Percentiles rank a stretch among this genome's conserved stretches.
Conservation (phyloP, 306 rosid genomes). For the Oxytropis ochrocephala region DNA sequence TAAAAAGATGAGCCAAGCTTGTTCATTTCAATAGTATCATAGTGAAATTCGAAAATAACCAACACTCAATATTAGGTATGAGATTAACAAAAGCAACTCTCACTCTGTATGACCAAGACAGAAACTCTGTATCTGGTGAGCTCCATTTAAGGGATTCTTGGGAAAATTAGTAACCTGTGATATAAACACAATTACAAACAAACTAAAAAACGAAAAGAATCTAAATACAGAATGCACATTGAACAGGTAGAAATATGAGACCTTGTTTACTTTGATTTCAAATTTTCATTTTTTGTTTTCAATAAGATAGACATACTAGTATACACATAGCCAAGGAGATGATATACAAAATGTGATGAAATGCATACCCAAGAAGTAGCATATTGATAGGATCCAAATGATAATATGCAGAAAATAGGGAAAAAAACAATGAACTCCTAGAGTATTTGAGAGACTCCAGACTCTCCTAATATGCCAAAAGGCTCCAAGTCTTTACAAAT, state of each 20-base stretch:
- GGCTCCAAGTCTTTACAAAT: too few species aligned
- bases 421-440: too few species aligned
- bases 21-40: neutral
- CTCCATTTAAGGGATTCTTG: constrained; percentile 61
- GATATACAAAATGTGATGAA: too few species aligned
- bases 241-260: neutral
- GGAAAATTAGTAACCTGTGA: constrained; percentile 72
- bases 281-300: too few species aligned
- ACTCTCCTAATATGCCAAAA: too few species aligned
- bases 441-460: too few species aligned
- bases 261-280: too few species aligned
- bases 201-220: neutral
- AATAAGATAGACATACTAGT: too few species aligned
- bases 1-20: neutral
- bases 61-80: neutral
- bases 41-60: neutral
- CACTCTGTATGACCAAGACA: constrained; percentile 95
- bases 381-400: too few species aligned
- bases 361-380: too few species aligned
- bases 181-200: neutral
- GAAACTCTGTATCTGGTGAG: constrained; percentile 83
- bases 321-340: too few species aligned
- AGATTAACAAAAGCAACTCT: constrained; percentile 23
- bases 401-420: too few species aligned
- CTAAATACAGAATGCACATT: neutral